Evolutionary conservation across 768 basidiomycete species (phyloP), one percentile per base, ranked within the genome.

Genomic region (Trametopsis cervina): DNA sequence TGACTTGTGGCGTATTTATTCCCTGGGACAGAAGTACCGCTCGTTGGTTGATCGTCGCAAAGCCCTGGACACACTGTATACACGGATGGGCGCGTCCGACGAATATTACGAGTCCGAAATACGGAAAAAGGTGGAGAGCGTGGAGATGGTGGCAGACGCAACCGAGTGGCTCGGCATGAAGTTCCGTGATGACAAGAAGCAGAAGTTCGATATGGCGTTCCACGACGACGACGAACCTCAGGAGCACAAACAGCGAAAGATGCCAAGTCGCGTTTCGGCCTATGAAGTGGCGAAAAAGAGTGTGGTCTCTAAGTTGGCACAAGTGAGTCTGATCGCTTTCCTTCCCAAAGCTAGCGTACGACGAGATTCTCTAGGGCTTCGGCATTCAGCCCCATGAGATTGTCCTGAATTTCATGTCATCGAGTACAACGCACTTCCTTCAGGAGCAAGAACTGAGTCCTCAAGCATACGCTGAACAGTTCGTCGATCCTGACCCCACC

Each of bases 1-100:
- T 38, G 94, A 99, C 58, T 65, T 98, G 6, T 99, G 96, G 96
- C 77, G 81, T n/a, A 82, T 97, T 50, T 84, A 89, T 53, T 60
- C 76, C n/a, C 74, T 98, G 7, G 93, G 93, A 7, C 83, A 90
- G 63, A 89, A 88, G 59, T 98, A 88, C 61, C 80, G 92, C 44
- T 90, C 93, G 1, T 72, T 98, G 40, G 66, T 84, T 38, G 87
- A 92, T 56, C 76, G 94, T 29, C 78, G 78, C 47, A 71, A 73
- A 13, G 76, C 78, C 2, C 68, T 97, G 21, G 64, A 72, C 2
- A 63, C 74, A 7, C 77, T 82, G 4, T 95, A 89, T 66, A 64
- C 72, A 37, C 80, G 85, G 24, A 72, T 95, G 20, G 77, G 77
- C 36, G 69, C 81, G 40, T 68, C 72, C 27, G 90, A 93, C 57